Percentiles rank a stretch among this genome's conserved stretches.
Conservation (phyloP, 352 stramenopile genomes). For the Thalassiosira hispida region DNA sequence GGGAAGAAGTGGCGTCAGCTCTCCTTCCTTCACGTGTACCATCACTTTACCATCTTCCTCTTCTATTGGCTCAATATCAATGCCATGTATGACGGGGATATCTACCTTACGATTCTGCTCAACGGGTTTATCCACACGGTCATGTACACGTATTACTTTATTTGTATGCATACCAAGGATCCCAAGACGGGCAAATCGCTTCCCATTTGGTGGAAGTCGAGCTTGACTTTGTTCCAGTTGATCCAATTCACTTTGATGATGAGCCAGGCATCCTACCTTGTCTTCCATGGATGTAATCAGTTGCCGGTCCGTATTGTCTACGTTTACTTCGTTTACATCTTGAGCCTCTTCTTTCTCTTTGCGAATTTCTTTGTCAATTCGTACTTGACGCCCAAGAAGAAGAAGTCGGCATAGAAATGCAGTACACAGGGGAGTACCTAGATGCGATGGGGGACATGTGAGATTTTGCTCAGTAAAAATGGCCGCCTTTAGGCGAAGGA, state of each 20-base stretch:
- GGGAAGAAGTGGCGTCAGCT: slow-evolving; percentile 98
- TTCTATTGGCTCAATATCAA: slow-evolving; percentile 96
- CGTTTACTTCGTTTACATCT: slow-evolving; percentile 95
- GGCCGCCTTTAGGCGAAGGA: too few relatives aligned
- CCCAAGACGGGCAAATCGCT: slow-evolving; percentile 82
- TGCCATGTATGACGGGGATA: slow-evolving; percentile 94
- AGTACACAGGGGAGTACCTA: too few relatives aligned
- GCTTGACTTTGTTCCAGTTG: slow-evolving; percentile 94
- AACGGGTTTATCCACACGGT: slow-evolving; percentile 98
- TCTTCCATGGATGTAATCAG: slow-evolving; percentile 71
- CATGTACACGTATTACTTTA: slow-evolving; percentile 99
- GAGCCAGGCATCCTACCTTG: slow-evolving; percentile 87
- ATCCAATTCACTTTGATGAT: slow-evolving; percentile 94
- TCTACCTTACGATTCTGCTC: slow-evolving; percentile 95
- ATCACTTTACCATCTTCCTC: slow-evolving; percentile 96
- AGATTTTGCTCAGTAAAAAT: too few relatives aligned
- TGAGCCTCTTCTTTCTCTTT: slow-evolving; percentile 95
- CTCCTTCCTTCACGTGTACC: slow-evolving; percentile 97
- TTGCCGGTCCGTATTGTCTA: slow-evolving; percentile 84
- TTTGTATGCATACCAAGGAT: slow-evolving; percentile 94
- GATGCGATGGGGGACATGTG: too few relatives aligned
- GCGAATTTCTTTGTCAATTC: slow-evolving; percentile 96
- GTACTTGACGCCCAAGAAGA: slow-evolving; percentile 88
- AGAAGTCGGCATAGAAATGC: slow-evolving; percentile 71
- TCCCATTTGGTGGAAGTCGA: slow-evolving; percentile 97